Percentiles rank a stretch among this genome's conserved stretches.
Evolutionary conservation across 352 stramenopile species (phyloP).

Genomic region (Blastocystis sp.): DNA sequence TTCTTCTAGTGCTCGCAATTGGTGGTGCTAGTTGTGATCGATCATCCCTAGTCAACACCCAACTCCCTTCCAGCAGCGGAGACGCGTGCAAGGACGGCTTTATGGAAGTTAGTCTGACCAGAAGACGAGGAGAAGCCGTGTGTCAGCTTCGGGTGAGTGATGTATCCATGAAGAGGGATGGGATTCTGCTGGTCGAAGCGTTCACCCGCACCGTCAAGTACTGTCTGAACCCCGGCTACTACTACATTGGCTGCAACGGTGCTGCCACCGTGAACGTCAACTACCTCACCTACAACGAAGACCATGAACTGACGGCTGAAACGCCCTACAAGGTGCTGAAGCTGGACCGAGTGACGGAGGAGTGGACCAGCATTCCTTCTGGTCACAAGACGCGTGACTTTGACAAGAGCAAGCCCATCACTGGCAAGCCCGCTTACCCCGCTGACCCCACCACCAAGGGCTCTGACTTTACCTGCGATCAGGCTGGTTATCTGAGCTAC

Average conservation of each 20-base stretch:
- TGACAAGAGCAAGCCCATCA: no score
- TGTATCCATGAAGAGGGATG: slow-evolving; percentile 15
- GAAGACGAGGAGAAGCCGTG: neutral
- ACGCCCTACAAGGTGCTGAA: neutral
- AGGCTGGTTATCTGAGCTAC: no score
- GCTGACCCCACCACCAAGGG: no score
- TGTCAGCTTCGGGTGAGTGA: slow-evolving; percentile 36
- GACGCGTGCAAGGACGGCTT: slow-evolving; percentile 1
- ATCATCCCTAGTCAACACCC: no score
- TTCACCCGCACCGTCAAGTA: slow-evolving; percentile 10
- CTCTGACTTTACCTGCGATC: no score
- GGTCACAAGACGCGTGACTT: neutral
- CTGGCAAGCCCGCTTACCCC: no score
- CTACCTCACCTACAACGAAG: neutral
- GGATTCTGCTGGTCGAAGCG: slow-evolving; percentile 26
- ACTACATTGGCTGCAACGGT: slow-evolving; percentile 13
- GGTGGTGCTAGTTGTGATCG: no score
- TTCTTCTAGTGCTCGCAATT: no score
- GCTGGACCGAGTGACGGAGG: neutral
- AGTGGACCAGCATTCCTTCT: slow-evolving; percentile 19
- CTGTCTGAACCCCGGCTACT: slow-evolving; percentile 49
- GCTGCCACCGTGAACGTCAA: no score
- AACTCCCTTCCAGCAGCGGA: no score
- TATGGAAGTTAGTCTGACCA: slow-evolving; percentile 8
- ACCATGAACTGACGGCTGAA: neutral